A percentile compares a stretch with the other conserved stretches of the same genome.
phyloP scores from a whole-genome alignment of 176 grass and related monocot species.

The Luzula sylvatica region DNA sequence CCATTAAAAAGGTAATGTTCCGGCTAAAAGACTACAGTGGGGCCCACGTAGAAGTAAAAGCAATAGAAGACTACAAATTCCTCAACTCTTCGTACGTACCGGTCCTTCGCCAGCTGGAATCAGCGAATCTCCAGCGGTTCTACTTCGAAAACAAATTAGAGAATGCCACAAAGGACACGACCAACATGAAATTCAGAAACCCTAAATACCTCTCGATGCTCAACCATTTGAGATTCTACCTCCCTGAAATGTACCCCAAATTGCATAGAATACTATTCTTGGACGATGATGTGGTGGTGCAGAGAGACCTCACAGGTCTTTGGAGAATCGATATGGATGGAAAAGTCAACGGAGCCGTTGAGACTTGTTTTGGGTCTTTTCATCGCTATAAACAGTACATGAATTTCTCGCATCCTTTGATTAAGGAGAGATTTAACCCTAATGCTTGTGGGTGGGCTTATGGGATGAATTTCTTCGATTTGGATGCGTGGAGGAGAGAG shows the following conservation, averaged over 20 bases:
- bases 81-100: slow-evolving; percentile 97
- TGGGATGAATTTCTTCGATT: slow-evolving; percentile 97
- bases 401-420: slow-evolving; percentile 96
- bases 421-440: slow-evolving; percentile 81
- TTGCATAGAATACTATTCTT: slow-evolving; percentile 87
- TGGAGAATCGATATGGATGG: slow-evolving; percentile 99
- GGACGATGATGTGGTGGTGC: slow-evolving; percentile 94
- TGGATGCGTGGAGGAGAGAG: slow-evolving; percentile 85
- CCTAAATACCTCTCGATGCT: slow-evolving; percentile 97
- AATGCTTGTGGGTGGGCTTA: slow-evolving; percentile 97
- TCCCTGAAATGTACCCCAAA: slow-evolving; percentile 96
- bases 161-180: slow-evolving; percentile 98
- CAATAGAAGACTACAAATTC: slow-evolving; percentile 87
- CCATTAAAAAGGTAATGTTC: neutral
- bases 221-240: slow-evolving; percentile 90
- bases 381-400: slow-evolving; percentile 90
- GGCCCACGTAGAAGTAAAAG: slow-evolving; percentile 84
- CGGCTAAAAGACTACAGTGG: slow-evolving; percentile 23
- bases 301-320: slow-evolving; percentile 70
- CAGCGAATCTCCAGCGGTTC: slow-evolving; percentile 86
- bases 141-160: slow-evolving; percentile 99
- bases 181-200: slow-evolving; percentile 99
- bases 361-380: slow-evolving; percentile 74
- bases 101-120: slow-evolving; percentile 91
- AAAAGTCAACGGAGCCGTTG: slow-evolving; percentile 96